A percentile compares a stretch with the other conserved stretches of the same genome.
Evolutionary conservation across 1,139 yeast genomes (phyloP).

Genomic region (Saccharomyces hybrid): DNA sequence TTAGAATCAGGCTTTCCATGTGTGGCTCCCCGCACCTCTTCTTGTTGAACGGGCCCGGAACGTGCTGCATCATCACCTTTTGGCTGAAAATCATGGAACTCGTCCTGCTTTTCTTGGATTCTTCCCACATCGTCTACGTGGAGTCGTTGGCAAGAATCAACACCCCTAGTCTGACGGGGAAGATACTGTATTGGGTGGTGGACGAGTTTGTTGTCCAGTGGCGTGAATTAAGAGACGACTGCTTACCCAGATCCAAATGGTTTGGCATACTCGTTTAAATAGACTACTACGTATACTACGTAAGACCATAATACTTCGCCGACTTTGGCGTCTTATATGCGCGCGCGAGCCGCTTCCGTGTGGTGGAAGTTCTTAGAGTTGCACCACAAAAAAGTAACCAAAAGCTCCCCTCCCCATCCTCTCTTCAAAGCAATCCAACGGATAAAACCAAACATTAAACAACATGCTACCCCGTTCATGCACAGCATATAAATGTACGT

Average conservation of each 20-base stretch:
- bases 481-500: no score
- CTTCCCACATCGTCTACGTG: conserved; percentile 65
- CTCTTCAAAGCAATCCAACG: not conserved
- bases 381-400: not conserved
- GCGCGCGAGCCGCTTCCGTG: no score
- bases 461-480: no score
- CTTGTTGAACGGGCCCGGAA: conserved; percentile 90
- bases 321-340: not conserved
- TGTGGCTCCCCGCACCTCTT: conserved; percentile 32
- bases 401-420: no score
- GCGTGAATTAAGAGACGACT: conserved; percentile 51
- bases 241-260: conserved; percentile 54
- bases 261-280: conserved; percentile 58
- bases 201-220: conserved; percentile 87
- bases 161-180: conserved; percentile 69
- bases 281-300: not conserved
- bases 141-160: conserved; percentile 87
- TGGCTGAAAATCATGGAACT: conserved; percentile 51
- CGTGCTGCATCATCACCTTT: conserved; percentile 58
- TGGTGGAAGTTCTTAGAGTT: not conserved
- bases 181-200: conserved; percentile 56
- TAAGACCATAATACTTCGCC: not conserved
- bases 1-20: conserved; percentile 14
- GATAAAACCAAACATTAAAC: no score
- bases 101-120: conserved; percentile 37